phyloP scores from a whole-genome alignment of 2,329 filamentous ascomycete genomes.

The Epichloe festucae region DNA sequence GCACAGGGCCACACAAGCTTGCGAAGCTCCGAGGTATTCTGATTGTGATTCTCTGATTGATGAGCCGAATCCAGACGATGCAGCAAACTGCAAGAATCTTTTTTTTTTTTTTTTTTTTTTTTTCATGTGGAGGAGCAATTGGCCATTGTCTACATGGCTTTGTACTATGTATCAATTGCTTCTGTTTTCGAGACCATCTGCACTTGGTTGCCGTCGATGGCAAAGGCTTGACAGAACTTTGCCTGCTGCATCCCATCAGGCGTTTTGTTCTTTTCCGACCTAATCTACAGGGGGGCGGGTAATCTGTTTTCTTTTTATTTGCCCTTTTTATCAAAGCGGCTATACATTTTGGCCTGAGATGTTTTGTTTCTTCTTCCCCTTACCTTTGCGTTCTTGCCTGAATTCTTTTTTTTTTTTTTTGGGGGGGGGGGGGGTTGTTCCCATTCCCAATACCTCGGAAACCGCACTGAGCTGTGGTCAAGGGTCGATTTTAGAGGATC shows the following conservation, averaged over 20 bases:
- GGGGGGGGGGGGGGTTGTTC: too few relatives aligned
- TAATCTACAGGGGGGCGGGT: neutral
- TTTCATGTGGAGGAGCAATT: neutral
- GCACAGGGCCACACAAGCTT: neutral
- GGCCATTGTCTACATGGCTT: neutral
- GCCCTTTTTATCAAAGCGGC: neutral
- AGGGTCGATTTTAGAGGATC: neutral
- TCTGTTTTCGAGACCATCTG: neutral
- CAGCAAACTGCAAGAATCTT: neutral
- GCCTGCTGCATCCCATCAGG: neutral
- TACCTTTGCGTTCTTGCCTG: neutral
- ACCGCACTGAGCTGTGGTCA: neutral
- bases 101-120: too few relatives aligned
- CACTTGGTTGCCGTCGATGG: slow-evolving; percentile 1
- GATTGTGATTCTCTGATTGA: neutral
- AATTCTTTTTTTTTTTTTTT: neutral
- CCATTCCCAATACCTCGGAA: too few relatives aligned
- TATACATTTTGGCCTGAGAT: neutral
- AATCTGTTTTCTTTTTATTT: neutral
- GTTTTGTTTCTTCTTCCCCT: neutral
- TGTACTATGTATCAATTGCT: neutral
- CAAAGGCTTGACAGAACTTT: slow-evolving; percentile 7
- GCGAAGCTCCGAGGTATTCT: neutral
- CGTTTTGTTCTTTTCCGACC: neutral
- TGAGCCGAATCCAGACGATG: neutral